Evolutionary conservation across 164 flowering plant species (phyloP).

Genomic region (Magnolia sinica): DNA sequence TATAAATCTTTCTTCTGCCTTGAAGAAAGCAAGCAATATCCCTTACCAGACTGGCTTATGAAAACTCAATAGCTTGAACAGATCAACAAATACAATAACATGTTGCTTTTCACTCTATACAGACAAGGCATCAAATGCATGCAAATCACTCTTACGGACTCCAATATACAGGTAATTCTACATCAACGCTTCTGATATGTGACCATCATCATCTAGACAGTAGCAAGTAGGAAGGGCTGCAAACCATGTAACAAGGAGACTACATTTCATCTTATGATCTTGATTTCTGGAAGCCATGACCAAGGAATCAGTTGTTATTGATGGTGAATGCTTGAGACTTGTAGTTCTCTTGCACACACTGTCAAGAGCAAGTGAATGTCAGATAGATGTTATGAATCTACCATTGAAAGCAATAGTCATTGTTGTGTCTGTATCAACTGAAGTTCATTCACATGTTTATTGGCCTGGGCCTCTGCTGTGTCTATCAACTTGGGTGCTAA

Average conservation of each 20-base stretch:
- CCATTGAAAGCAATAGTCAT: constrained; percentile 59
- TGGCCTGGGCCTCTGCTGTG: not conserved
- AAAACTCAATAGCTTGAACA: too few relatives aligned
- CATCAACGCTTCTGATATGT: not conserved
- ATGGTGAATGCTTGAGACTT: constrained; percentile 69
- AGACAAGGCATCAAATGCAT: constrained; percentile 18
- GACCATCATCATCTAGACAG: constrained; percentile 50
- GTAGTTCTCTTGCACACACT: constrained; percentile 70
- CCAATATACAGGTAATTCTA: constrained; percentile 49
- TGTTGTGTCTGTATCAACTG: constrained; percentile 51
- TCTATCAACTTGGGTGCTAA: too few relatives aligned
- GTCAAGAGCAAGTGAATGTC: constrained; percentile 49
- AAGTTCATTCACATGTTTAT: constrained; percentile 28
- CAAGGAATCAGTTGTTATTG: constrained; percentile 50
- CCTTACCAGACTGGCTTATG: too few relatives aligned
- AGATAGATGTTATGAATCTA: constrained; percentile 53
- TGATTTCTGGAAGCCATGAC: constrained; percentile 53
- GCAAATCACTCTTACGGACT: constrained; percentile 40
- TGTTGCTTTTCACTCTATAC: constrained; percentile 59
- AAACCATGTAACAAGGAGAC: not conserved
- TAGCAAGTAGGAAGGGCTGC: constrained; percentile 1
- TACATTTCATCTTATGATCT: constrained; percentile 1
- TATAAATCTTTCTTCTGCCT: too few relatives aligned
- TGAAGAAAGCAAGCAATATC: too few relatives aligned
- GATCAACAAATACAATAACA: constrained; percentile 15